Evolutionary conservation across 306 rosid genomes (phyloP).

Genomic region (Luffa acutangula): DNA sequence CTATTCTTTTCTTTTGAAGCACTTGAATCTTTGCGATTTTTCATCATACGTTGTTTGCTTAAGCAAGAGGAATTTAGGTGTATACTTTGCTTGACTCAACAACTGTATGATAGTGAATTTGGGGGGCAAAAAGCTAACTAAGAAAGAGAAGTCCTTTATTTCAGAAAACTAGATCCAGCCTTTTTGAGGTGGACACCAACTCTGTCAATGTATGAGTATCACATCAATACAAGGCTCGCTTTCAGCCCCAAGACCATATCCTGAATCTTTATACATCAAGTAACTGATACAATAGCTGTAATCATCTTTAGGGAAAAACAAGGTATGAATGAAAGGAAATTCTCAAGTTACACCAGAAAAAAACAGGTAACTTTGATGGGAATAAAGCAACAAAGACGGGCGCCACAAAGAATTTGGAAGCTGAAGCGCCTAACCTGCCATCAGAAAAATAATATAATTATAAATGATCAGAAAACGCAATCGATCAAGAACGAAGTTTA

Average conservation of each 20-base stretch:
- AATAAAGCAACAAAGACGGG: no score
- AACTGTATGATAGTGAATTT: not conserved
- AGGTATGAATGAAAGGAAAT: not conserved
- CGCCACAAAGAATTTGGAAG: no score
- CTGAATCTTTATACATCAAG: not conserved
- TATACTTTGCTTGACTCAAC: not conserved
- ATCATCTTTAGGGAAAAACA: not conserved
- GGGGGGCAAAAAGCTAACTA: not conserved
- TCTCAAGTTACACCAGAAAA: not conserved
- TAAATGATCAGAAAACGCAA: not conserved
- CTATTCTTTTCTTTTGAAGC: no score
- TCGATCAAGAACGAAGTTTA: not conserved
- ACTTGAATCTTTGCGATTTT: not conserved
- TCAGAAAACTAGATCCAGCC: not conserved
- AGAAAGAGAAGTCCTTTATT: not conserved
- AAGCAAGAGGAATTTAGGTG: not conserved
- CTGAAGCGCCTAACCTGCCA: no score
- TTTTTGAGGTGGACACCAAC: not conserved
- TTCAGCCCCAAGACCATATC: not conserved
- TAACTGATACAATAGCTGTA: not conserved
- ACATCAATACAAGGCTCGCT: not conserved
- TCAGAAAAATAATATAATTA: no score
- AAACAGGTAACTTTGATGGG: no score
- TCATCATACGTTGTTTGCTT: no score
- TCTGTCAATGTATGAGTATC: not conserved